Percentiles rank a stretch among this genome's conserved stretches.
phyloP scores from a whole-genome alignment of 495 filamentous ascomycete species.

The Cetradonia linearis region DNA sequence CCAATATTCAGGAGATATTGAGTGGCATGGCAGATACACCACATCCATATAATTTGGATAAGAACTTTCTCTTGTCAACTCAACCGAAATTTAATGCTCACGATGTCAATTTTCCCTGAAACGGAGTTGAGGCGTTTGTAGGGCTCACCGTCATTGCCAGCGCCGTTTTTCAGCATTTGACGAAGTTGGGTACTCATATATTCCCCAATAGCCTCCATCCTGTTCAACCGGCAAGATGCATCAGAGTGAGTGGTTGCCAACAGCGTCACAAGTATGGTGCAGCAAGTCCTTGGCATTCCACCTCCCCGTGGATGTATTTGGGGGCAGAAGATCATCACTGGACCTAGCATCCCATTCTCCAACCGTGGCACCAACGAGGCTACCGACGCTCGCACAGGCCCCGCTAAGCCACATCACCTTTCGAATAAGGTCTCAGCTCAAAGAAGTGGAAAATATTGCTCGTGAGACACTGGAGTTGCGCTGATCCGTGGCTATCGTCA shows the following conservation, averaged over 20 bases:
- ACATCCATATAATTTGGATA: slow-evolving; percentile 36
- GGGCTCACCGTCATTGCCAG: slow-evolving; percentile 32
- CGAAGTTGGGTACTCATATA: slow-evolving; percentile 35
- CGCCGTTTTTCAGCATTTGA: slow-evolving; percentile 40
- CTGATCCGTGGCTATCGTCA: too few species aligned
- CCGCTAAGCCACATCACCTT: too few species aligned
- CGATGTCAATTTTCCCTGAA: slow-evolving; percentile 35
- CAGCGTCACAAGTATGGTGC: not conserved
- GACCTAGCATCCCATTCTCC: too few species aligned
- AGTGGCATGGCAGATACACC: too few species aligned
- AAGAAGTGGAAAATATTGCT: too few species aligned
- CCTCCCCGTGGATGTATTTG: too few species aligned
- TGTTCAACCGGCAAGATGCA: not conserved
- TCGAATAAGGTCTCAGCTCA: too few species aligned
- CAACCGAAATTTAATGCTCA: slow-evolving; percentile 35
- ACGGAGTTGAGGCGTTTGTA: slow-evolving; percentile 31
- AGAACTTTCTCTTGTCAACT: slow-evolving; percentile 35
- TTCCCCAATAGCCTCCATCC: not conserved
- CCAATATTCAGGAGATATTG: too few species aligned
- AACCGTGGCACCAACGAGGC: too few species aligned
- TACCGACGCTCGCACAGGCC: too few species aligned
- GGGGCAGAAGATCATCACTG: too few species aligned
- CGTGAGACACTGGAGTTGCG: too few species aligned
- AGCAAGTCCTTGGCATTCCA: slow-evolving; percentile 27
- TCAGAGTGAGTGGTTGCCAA: not conserved